These are phyloP conservation scores for Sporothrix globosa DNA, from an alignment of 2,329 filamentous ascomycete species.

Conservation along the genomic window DNA sequence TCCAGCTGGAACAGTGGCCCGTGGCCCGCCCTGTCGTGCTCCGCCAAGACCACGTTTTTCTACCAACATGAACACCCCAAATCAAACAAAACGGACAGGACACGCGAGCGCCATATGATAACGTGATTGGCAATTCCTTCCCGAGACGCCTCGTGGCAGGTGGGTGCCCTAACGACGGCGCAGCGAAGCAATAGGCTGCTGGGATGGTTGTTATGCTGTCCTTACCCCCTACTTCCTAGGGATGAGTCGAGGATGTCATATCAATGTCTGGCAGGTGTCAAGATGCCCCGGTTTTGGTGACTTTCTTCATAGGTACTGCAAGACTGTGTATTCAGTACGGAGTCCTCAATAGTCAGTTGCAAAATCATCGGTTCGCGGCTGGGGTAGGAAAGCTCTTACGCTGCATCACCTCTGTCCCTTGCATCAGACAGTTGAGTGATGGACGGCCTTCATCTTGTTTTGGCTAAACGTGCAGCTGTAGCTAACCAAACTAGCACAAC, in stretches of 20 bases:
- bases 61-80: not conserved
- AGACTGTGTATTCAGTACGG: too few species aligned
- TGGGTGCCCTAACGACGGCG: not conserved
- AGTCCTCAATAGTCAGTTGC: too few species aligned
- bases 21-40: not conserved
- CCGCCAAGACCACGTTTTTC: constrained; percentile 6
- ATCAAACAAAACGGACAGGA: constrained; percentile 23
- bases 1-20: not conserved
- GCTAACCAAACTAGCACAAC: constrained; percentile 4
- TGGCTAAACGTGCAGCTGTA: constrained; percentile 12
- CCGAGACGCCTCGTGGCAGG: constrained; percentile 20
- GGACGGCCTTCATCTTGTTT: constrained; percentile 21
- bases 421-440: constrained; percentile 5
- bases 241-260: constrained; percentile 2
- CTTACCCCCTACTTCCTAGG: not conserved
- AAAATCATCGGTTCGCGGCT: not conserved
- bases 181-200: not conserved
- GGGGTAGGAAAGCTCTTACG: not conserved
- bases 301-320: not conserved
- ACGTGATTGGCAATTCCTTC: not conserved
- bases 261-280: not conserved
- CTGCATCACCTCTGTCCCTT: constrained; percentile 9
- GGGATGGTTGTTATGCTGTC: not conserved
- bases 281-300: not conserved
- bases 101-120: constrained; percentile 1